These are phyloP conservation scores for Cytospora piceicola DNA, from an alignment of 2,329 filamentous ascomycete genomes.

Conservation along the genomic window DNA sequence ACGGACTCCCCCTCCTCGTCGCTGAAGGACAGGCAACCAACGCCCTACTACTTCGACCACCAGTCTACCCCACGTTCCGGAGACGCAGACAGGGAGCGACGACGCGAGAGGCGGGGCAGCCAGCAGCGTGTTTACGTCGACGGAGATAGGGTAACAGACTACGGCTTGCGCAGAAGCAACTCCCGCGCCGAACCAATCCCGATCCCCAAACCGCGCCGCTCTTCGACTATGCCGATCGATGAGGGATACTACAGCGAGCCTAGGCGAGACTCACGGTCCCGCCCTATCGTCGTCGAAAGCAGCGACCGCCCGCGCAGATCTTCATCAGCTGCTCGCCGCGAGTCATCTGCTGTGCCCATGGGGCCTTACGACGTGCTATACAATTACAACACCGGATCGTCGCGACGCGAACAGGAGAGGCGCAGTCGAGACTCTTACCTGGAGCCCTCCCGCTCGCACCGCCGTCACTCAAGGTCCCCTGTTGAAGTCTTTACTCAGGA, in stretches of 20 bases:
- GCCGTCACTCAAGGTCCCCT: constrained; percentile 22
- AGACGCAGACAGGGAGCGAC: constrained; percentile 23
- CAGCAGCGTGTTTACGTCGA: constrained; percentile 28
- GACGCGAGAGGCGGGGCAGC: constrained; percentile 24
- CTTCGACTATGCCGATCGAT: constrained; percentile 27
- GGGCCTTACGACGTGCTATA: constrained; percentile 28
- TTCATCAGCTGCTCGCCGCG: constrained; percentile 18
- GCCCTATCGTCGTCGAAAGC: constrained; percentile 16
- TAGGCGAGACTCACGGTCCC: constrained; percentile 21
- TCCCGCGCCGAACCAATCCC: constrained; percentile 26
- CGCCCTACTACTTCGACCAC: constrained; percentile 29
- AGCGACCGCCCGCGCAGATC: constrained; percentile 25
- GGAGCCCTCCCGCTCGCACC: constrained; percentile 21
- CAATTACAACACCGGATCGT: constrained; percentile 21
- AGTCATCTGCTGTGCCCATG: constrained; percentile 24
- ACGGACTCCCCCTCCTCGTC: constrained; percentile 22
- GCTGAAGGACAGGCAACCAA: constrained; percentile 28
- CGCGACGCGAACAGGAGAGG: constrained; percentile 16
- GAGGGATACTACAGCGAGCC: constrained; percentile 26
- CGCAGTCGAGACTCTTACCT: constrained; percentile 12
- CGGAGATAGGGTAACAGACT: constrained; percentile 27
- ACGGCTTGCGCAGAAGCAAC: constrained; percentile 25
- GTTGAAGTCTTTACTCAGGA: constrained; percentile 13
- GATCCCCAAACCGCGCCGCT: constrained; percentile 27
- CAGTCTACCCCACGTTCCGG: constrained; percentile 16